A percentile compares a stretch with the other conserved stretches of the same genome.
Evolutionary conservation across 306 rosid species (phyloP).

Genomic region (Casuarina equisetifolia): DNA sequence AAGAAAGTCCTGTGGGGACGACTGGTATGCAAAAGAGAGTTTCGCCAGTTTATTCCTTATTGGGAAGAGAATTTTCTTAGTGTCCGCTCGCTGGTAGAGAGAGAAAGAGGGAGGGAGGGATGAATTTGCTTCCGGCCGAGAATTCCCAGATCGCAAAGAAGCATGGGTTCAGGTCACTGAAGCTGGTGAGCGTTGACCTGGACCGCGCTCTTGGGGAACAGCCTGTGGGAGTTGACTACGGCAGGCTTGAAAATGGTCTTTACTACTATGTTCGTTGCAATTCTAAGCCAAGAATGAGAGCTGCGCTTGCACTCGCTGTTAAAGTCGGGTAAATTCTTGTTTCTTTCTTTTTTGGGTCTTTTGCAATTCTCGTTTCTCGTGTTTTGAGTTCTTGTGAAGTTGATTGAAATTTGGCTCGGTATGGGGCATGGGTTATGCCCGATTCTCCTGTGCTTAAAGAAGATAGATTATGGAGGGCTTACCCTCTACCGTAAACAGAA

Average conservation of each 20-base stretch:
- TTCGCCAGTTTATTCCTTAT: background rate
- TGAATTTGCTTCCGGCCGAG: conserved; percentile 80
- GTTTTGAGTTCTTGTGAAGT: conserved; percentile 2
- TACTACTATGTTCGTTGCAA: conserved; percentile 85
- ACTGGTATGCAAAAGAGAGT: background rate
- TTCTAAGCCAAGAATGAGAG: conserved; percentile 91
- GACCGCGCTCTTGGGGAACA: conserved; percentile 52
- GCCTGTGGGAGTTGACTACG: conserved; percentile 69
- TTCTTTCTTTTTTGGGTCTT: background rate
- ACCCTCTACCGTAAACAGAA: background rate
- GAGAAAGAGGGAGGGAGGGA: conserved; percentile 1
- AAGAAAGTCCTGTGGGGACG: background rate
- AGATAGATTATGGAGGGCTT: conserved; percentile 5
- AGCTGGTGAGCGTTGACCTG: conserved; percentile 65
- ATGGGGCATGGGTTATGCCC: background rate
- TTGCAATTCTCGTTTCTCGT: background rate
- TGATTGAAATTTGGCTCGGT: background rate
- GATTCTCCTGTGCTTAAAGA: background rate
- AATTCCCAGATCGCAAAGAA: conserved; percentile 62
- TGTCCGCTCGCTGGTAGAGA: background rate
- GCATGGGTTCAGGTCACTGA: conserved; percentile 83
- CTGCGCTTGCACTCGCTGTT: conserved; percentile 93
- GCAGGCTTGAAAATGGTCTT: conserved; percentile 82
- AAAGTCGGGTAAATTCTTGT: conserved; percentile 58
- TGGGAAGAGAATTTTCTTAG: background rate